Percentiles rank a stretch among this genome's conserved stretches.
These are phyloP conservation scores for Xylaria arbuscula DNA, from an alignment of 2,329 filamentous ascomycete genomes.

Conservation along the genomic window DNA sequence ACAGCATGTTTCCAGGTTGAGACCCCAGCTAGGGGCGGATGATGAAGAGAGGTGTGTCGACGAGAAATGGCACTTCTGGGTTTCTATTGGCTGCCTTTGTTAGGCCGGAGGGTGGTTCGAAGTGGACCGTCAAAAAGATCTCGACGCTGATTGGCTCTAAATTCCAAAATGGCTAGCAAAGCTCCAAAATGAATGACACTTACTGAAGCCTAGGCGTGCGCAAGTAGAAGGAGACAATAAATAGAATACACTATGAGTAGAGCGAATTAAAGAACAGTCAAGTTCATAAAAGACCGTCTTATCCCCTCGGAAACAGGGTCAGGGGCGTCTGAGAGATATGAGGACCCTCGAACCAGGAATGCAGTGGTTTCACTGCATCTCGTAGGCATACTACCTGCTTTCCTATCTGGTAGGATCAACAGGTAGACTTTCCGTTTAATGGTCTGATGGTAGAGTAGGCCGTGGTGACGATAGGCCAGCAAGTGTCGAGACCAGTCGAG, in stretches of 20 bases:
- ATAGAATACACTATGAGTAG: background rate
- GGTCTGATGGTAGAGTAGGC: constrained; percentile 18
- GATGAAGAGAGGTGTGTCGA: constrained; percentile 47
- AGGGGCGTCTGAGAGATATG: constrained; percentile 19
- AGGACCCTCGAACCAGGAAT: constrained; percentile 18
- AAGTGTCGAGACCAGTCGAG: constrained; percentile 31
- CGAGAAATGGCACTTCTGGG: constrained; percentile 42
- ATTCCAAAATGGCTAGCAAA: constrained; percentile 39
- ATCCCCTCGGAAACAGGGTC: constrained; percentile 22
- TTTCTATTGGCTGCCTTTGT: constrained; percentile 40
- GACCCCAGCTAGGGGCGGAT: constrained; percentile 49
- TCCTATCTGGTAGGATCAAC: constrained; percentile 30
- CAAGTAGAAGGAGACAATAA: constrained; percentile 22
- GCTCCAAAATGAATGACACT: constrained; percentile 31
- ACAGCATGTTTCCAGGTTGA: constrained; percentile 46
- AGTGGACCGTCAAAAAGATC: constrained; percentile 39
- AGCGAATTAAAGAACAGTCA: constrained; percentile 20
- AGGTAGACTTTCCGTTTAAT: constrained; percentile 26
- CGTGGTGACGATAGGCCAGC: constrained; percentile 15
- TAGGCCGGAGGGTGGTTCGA: constrained; percentile 42
- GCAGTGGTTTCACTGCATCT: constrained; percentile 16
- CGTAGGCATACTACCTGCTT: constrained; percentile 6
- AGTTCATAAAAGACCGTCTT: constrained; percentile 12
- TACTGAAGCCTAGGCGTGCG: constrained; percentile 13
- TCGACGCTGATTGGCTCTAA: constrained; percentile 48